Conservation (phyloP, 202 grass and related monocot species). For the Eragrostis tef region DNA sequence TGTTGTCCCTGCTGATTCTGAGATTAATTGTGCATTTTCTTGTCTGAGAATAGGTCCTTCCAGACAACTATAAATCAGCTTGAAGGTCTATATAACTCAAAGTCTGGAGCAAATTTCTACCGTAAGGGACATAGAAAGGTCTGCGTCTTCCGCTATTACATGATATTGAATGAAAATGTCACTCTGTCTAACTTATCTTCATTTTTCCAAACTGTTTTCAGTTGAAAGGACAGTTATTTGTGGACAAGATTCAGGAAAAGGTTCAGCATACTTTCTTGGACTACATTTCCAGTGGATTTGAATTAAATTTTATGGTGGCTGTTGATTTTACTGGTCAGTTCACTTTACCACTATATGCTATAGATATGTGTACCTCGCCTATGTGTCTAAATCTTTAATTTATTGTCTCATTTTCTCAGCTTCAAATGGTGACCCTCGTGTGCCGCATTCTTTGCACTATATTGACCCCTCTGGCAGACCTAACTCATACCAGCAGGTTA, state of each 20-base stretch:
- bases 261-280: slow-evolving; percentile 95
- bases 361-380: slow-evolving; percentile 1
- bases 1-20: slow-evolving; percentile 1
- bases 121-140: slow-evolving; percentile 72
- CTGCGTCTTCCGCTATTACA: background rate
- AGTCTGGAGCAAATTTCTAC: slow-evolving; percentile 69
- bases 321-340: slow-evolving; percentile 92
- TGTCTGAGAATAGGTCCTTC: slow-evolving; percentile 64
- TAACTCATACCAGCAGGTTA: slow-evolving; percentile 94
- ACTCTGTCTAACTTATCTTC: slow-evolving; percentile 18
- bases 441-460: slow-evolving; percentile 85
- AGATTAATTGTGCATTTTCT: slow-evolving; percentile 42
- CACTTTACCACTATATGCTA: slow-evolving; percentile 8
- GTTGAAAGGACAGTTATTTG: slow-evolving; percentile 89
- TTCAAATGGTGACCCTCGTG: slow-evolving; percentile 86
- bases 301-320: slow-evolving; percentile 98
- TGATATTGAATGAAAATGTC: slow-evolving; percentile 6
- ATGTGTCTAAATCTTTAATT: slow-evolving; percentile 8
- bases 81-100: slow-evolving; percentile 67
- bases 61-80: slow-evolving; percentile 73
- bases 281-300: slow-evolving; percentile 93
- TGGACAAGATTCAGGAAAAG: slow-evolving; percentile 79
- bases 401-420: slow-evolving; percentile 54
- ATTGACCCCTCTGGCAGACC: slow-evolving; percentile 87
- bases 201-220: slow-evolving; percentile 45